Evolutionary conservation across 805 yeast species (phyloP), one percentile per base, ranked within the genome.

Genomic region (Debaryomyces prosopidis): DNA sequence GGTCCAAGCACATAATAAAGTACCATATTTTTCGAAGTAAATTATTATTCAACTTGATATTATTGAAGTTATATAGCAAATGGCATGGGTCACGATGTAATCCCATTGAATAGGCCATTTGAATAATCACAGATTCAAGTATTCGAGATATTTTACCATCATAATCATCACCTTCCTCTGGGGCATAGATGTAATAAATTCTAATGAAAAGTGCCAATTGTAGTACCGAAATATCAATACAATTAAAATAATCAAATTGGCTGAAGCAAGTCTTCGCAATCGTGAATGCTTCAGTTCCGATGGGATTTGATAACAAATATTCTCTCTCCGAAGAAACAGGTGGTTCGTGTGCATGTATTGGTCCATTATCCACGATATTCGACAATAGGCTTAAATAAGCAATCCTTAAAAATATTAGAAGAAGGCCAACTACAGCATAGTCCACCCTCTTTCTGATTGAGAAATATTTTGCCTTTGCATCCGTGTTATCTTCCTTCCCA

Each of bases 181-280:
- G 33, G 15, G 42, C 33, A 39, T 19, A 39, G 2, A 3, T 39
- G n/a, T 38, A 23, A 62, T 83, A 83, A 38, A 73, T 59, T 48
- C 80, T 79, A 59, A 82, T 69, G 55, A 66, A 81, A 12, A 82
- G 62, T 1, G 82, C 83, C 57, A 82, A 81, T 55, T 84, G 89
- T 28, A 84, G 75, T 12, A 82, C 69, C 14, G 70, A 67, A 40
- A 80, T 51, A 28, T 76, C 75, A 16, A 80, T 71, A 48, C 69
- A 75, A 18, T 73, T 58, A 66, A 74, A 61, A 9, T 75, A 54
- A 50, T 68, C 52, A 38, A 78, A 79, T 45, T 77, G 80, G 44
- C 76, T 71, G 31, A 80, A 52, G 49, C 84, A 80, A 35, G 5
- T 35, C n/a, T 35, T 35, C 5, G 38, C 17, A 12, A 35, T 8